phyloP scores from a whole-genome alignment of 192 early-diverging fungal species.

The Pecoramyces ruminantium region DNA sequence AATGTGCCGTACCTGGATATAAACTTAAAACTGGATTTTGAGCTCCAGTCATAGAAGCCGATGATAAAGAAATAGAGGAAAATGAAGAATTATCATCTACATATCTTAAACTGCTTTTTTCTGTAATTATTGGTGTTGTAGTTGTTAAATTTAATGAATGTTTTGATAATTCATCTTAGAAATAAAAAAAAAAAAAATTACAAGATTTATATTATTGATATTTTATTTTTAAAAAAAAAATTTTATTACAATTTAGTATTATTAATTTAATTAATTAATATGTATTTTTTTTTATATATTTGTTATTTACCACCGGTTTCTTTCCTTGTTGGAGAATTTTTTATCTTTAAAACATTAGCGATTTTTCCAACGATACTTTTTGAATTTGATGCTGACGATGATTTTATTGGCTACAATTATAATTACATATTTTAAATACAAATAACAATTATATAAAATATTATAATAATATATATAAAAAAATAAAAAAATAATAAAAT shows the following conservation, averaged over 20 bases:
- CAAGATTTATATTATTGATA: no score
- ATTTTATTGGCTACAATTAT: neutral
- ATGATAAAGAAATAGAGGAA: neutral
- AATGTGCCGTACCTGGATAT: neutral
- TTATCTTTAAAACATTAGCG: neutral
- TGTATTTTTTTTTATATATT: no score
- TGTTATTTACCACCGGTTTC: neutral
- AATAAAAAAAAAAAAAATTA: no score
- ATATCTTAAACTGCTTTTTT: neutral
- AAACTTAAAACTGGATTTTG: neutral
- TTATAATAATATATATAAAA: no score
- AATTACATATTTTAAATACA: no score
- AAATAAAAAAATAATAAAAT: no score
- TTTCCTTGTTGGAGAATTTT: neutral
- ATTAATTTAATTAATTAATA: neutral
- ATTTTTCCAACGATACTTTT: neutral
- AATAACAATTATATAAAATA: no score
- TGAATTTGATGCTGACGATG: neutral
- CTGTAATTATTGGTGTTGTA: neutral
- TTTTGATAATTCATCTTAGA: neutral
- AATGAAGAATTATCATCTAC: neutral
- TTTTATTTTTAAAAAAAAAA: no score
- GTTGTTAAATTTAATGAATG: neutral
- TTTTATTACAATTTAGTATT: no score
- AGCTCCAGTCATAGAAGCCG: neutral